phyloP scores from a whole-genome alignment of 1,284 basidiomycete species.

The Papiliotrema flavescens region DNA sequence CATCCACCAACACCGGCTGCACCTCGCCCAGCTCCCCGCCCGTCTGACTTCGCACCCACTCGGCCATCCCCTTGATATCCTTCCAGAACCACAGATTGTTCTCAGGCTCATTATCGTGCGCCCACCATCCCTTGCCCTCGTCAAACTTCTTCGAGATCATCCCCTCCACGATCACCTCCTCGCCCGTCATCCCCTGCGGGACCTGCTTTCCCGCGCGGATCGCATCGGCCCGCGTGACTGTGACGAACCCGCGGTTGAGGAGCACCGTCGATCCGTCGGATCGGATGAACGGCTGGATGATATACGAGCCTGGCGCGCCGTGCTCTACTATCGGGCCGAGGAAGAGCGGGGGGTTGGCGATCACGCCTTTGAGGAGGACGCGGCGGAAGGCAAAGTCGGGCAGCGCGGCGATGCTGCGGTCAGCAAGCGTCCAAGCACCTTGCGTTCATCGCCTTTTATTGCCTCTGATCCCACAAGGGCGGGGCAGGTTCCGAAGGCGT shows the following conservation, averaged over 20 bases:
- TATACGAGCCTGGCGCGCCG: constrained; percentile 73
- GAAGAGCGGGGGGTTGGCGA: constrained; percentile 75
- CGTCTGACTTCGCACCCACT: no score
- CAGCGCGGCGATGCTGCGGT: constrained; percentile 54
- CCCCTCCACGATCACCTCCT: constrained; percentile 51
- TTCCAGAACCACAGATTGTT: constrained; percentile 89
- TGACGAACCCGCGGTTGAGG: constrained; percentile 89
- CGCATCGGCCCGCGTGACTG: constrained; percentile 41
- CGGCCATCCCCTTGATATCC: constrained; percentile 76
- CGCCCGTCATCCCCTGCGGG: constrained; percentile 17
- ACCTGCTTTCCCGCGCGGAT: constrained; percentile 54
- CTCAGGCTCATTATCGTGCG: constrained; percentile 79
- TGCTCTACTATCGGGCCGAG: constrained; percentile 83
- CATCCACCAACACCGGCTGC: constrained; percentile 80
- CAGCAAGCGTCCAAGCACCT: not conserved
- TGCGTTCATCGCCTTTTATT: no score
- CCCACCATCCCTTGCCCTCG: constrained; percentile 76
- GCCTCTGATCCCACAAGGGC: no score
- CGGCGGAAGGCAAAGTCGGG: constrained; percentile 85
- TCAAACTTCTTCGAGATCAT: constrained; percentile 58
- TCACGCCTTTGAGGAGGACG: constrained; percentile 71
- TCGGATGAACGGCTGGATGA: constrained; percentile 79
- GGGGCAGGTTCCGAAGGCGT: no score
- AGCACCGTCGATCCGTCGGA: constrained; percentile 57
- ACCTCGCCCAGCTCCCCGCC: constrained; percentile 66